These are phyloP conservation scores for Cercospora sp. DNA, from an alignment of 2,329 filamentous ascomycete genomes.

Conservation along the genomic window DNA sequence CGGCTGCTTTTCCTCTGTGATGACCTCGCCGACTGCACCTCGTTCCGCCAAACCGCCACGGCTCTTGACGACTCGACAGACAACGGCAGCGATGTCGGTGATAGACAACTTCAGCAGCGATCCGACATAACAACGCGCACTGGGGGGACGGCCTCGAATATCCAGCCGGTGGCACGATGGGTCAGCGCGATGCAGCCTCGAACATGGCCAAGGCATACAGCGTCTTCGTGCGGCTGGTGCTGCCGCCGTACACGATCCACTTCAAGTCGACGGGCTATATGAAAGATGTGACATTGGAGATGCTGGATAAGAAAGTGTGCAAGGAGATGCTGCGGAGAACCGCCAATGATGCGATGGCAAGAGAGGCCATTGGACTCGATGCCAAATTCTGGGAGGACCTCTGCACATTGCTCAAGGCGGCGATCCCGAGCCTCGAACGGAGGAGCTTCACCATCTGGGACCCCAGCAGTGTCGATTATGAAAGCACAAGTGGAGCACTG, in stretches of 20 bases:
- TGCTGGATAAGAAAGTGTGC: slow-evolving; percentile 55
- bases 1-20: not conserved
- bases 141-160: not conserved
- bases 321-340: slow-evolving; percentile 62
- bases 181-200: slow-evolving; percentile 8
- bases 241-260: slow-evolving; percentile 56
- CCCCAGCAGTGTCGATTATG: slow-evolving; percentile 56
- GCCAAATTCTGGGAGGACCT: slow-evolving; percentile 61
- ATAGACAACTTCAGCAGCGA: not conserved
- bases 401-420: slow-evolving; percentile 57
- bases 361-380: slow-evolving; percentile 58
- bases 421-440: slow-evolving; percentile 61
- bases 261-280: slow-evolving; percentile 62
- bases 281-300: slow-evolving; percentile 58
- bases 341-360: slow-evolving; percentile 53
- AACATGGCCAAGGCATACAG: slow-evolving; percentile 40
- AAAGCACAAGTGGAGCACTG: slow-evolving; percentile 59
- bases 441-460: slow-evolving; percentile 63
- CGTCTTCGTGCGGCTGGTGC: slow-evolving; percentile 48
- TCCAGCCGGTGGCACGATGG: not conserved
- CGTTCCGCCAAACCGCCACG: not conserved
- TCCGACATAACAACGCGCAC: slow-evolving; percentile 1
- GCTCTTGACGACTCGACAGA: not conserved
- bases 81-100: not conserved
- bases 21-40: not conserved